Conservation (phyloP, 2,329 filamentous ascomycete species). For the Thelonectria discophora region DNA sequence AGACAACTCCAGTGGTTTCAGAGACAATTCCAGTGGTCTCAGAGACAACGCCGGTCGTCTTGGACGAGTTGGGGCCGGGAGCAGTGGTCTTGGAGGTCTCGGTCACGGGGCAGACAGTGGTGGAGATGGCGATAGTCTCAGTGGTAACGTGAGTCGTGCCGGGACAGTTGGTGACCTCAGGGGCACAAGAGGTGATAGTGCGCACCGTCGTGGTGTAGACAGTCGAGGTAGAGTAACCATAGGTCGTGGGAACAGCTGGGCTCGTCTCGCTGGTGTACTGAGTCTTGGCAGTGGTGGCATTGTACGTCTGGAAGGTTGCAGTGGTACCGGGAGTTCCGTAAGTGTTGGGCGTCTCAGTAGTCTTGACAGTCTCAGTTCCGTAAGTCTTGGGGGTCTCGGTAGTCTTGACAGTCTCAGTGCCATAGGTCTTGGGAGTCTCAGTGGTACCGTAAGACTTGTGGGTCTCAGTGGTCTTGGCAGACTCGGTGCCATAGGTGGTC, state of each 20-base stretch:
- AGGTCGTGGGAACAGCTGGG: too few species aligned
- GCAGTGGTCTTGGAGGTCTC: constrained; percentile 1
- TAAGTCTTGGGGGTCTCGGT: neutral
- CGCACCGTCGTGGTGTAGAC: constrained; percentile 36
- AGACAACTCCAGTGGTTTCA: too few species aligned
- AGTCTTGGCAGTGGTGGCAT: neutral
- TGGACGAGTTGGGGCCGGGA: too few species aligned
- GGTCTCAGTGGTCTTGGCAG: neutral
- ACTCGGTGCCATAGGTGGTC: constrained; percentile 15
- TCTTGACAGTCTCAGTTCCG: too few species aligned
- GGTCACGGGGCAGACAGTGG: constrained; percentile 16
- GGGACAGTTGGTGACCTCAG: constrained; percentile 33
- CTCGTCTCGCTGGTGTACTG: constrained; percentile 13
- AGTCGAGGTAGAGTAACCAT: constrained; percentile 36
- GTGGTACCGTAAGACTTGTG: neutral
- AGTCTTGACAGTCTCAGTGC: neutral
- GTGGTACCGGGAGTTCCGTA: constrained; percentile 27
- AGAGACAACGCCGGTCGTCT: too few species aligned
- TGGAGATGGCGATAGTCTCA: constrained; percentile 39
- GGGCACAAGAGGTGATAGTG: constrained; percentile 35
- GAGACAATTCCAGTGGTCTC: too few species aligned
- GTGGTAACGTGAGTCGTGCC: constrained; percentile 36
- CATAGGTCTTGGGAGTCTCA: neutral
- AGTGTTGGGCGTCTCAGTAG: too few species aligned
- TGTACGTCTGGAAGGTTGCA: neutral